Percentiles rank a stretch among this genome's conserved stretches.
Evolutionary conservation across 2,329 filamentous ascomycete species (phyloP).

Genomic region (Falciphora oryzae): DNA sequence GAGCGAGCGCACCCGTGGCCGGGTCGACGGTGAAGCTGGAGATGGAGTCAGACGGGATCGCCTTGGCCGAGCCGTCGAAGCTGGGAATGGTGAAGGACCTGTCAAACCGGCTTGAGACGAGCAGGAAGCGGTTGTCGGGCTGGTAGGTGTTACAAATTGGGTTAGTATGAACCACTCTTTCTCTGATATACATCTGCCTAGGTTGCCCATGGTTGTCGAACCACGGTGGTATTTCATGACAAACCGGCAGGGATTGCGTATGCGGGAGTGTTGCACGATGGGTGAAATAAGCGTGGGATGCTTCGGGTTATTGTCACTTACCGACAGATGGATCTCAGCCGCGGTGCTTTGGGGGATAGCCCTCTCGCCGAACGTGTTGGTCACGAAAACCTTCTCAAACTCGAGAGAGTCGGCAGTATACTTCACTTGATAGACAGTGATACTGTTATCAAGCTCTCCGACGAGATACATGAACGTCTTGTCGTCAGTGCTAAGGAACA

Average conservation of each 20-base stretch:
- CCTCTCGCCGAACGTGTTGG: constrained; percentile 41
- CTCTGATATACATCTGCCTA: not conserved
- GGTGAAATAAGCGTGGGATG: not conserved
- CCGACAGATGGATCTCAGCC: constrained; percentile 53
- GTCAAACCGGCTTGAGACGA: constrained; percentile 64
- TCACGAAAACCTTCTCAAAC: constrained; percentile 42
- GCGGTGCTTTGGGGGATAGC: constrained; percentile 37
- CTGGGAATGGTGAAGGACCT: constrained; percentile 43
- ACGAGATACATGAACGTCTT: constrained; percentile 54
- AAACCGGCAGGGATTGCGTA: not conserved
- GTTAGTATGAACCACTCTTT: not conserved
- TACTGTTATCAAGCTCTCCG: constrained; percentile 53
- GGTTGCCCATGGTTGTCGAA: not conserved
- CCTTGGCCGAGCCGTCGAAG: constrained; percentile 37
- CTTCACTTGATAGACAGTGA: constrained; percentile 49
- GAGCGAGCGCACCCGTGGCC: constrained; percentile 46
- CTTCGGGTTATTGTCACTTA: constrained; percentile 29
- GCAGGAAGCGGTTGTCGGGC: constrained; percentile 56
- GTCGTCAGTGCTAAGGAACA: constrained; percentile 39
- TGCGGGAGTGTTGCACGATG: not conserved
- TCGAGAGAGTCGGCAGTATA: constrained; percentile 40
- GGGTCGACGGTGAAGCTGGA: constrained; percentile 53
- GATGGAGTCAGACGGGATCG: constrained; percentile 57
- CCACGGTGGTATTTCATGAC: not conserved
- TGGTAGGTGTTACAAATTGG: constrained; percentile 19